Percentiles rank a stretch among this genome's conserved stretches.
Evolutionary conservation across 768 basidiomycete species (phyloP).

Genomic region (Hypsizygus marmoreus): DNA sequence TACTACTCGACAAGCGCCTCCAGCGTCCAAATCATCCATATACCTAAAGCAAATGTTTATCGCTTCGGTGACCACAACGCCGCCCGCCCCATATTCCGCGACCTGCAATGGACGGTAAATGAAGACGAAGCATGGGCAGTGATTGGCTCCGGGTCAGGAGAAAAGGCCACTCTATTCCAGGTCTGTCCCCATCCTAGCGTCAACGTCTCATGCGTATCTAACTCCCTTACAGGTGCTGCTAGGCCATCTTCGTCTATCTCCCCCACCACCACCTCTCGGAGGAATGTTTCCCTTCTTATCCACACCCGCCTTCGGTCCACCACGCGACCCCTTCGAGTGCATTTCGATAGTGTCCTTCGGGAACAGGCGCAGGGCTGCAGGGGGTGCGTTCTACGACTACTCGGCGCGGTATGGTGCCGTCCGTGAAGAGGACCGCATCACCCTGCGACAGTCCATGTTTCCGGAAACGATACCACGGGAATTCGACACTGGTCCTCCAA

Average conservation of each 20-base stretch:
- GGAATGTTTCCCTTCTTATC: slow-evolving; percentile 82
- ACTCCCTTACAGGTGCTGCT: slow-evolving; percentile 52
- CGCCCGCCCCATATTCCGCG: slow-evolving; percentile 49
- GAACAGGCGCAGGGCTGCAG: slow-evolving; percentile 54
- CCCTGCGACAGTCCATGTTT: slow-evolving; percentile 72
- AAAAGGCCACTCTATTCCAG: slow-evolving; percentile 65
- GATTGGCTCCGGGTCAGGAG: slow-evolving; percentile 63
- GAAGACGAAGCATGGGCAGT: slow-evolving; percentile 77
- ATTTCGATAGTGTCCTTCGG: slow-evolving; percentile 69
- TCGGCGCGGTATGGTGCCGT: slow-evolving; percentile 91
- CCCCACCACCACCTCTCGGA: slow-evolving; percentile 56
- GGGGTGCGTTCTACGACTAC: slow-evolving; percentile 87
- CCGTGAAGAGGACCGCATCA: slow-evolving; percentile 79
- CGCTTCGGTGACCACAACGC: slow-evolving; percentile 58
- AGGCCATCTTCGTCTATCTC: slow-evolving; percentile 70
- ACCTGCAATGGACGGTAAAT: slow-evolving; percentile 59
- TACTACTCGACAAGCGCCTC: slow-evolving; percentile 5
- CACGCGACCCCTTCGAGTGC: slow-evolving; percentile 48
- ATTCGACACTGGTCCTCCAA: slow-evolving; percentile 24
- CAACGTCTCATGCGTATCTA: neutral
- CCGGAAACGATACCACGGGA: slow-evolving; percentile 46
- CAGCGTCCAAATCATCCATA: slow-evolving; percentile 28
- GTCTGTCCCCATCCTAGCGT: slow-evolving; percentile 36
- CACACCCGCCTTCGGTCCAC: slow-evolving; percentile 19
- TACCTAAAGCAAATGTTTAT: slow-evolving; percentile 54